A percentile compares a stretch with the other conserved stretches of the same genome.
Evolutionary conservation across 1,284 basidiomycete species (phyloP).

Genomic region (Dichomitus squalens): DNA sequence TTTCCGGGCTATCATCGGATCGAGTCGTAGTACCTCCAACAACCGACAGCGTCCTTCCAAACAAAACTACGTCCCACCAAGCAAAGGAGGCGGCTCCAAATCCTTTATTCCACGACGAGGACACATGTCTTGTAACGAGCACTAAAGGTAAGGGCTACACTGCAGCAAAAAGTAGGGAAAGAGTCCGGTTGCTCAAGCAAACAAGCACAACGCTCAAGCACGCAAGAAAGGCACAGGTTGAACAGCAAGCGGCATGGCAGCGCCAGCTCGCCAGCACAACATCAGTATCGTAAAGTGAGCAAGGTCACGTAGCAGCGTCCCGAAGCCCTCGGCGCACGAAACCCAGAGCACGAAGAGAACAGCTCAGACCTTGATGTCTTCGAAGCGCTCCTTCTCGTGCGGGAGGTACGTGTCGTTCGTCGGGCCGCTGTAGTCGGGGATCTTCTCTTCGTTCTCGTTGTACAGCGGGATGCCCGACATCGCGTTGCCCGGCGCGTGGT

Average conservation of each 20-base stretch:
- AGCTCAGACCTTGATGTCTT: constrained; percentile 30
- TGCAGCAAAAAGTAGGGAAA: not conserved
- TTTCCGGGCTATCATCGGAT: no score
- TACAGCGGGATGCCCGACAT: constrained; percentile 40
- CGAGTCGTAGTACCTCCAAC: not conserved
- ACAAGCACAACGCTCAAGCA: constrained; percentile 6
- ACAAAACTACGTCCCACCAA: not conserved
- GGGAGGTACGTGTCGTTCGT: constrained; percentile 29
- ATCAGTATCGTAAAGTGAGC: not conserved
- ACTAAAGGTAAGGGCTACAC: constrained; percentile 10
- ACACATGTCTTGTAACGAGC: constrained; percentile 11
- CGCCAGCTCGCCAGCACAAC: not conserved
- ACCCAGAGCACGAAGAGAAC: not conserved
- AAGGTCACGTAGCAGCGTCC: not conserved
- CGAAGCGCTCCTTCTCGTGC: constrained; percentile 38
- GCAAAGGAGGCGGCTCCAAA: constrained; percentile 4
- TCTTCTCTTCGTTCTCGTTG: constrained; percentile 30
- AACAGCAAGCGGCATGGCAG: constrained; percentile 4
- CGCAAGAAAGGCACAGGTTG: not conserved
- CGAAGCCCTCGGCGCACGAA: not conserved
- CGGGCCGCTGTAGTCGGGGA: constrained; percentile 28
- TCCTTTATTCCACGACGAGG: constrained; percentile 9
- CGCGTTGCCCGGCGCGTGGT: constrained; percentile 14
- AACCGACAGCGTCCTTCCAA: not conserved
- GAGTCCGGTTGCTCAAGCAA: constrained; percentile 10